Base-by-base conservation (phyloP, 1,284 basidiomycete genomes). In the Gymnopus androsaceus region DNA sequence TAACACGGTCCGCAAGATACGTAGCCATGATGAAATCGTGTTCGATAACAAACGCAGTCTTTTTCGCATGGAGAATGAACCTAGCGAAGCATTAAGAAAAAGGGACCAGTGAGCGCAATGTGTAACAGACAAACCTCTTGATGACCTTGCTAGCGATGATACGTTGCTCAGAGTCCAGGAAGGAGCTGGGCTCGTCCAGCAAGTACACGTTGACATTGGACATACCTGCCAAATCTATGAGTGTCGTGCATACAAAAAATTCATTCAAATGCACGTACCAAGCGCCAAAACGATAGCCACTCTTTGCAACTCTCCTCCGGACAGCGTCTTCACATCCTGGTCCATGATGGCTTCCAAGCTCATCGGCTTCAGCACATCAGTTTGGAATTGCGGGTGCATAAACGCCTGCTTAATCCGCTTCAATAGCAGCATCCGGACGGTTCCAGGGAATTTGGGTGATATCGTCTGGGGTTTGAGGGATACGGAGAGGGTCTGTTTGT, bases 1-100 rank as follows among this genome's bases (percentile, higher is more conserved):
- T 96, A 66, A 98, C 95, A 59, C 95, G 90, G 71, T 98, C 95
- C 47, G 95, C 94, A 56, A 98, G 89, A 72, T 98, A 98, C 3
- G 95, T 96, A 3, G 95, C 94, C 90, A 94, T 93, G 76, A 95
- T 94, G 74, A 97, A 97, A 78, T 98, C 95, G 84, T 97, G 95
- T 81, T 97, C 95, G 67, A 97, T 96, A 65, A 98, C 83, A 72
- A 98, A 97, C 0, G 95, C 95, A 0, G 95, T 97, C 76, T 95
- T 94, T 80, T 97, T 96, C 14, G 93, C 84, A 64, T 94, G 88
- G 45, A 98, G 85, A 67, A 98, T 91, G 73, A 95, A 97, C 56
- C 87, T 88, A 3, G 15, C 37, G 1, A 9, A 54, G 12, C 56
- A 59, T 59, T 55, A 42, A 47, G 34, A 25, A 59, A 48, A 53